Base-by-base conservation (phyloP, 306 rosid genomes). In the Neltuma alba region DNA sequence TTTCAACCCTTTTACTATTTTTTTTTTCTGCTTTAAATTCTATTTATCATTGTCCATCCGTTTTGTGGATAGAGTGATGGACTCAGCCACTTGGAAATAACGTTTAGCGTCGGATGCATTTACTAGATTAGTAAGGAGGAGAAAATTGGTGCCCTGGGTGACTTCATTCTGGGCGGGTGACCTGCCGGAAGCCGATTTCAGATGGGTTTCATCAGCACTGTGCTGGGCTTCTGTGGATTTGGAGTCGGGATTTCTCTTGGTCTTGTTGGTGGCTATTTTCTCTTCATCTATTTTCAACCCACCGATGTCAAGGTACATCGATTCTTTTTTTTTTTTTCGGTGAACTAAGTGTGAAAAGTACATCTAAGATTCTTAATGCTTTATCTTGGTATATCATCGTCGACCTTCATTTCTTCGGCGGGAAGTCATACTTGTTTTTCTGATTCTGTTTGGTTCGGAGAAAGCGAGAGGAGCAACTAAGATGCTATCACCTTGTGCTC, bases 221-320 rank as follows among this genome's bases (percentile, higher is more conserved):
- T 94, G 45, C 81, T 91, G 52, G 92, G 97, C 0, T 45, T 92
- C 66, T 92, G 77, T 72, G 98, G 98, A 80, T 94, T 94, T 63
- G 97, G 97, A 85, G 18, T 92, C 65, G 98, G 97, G 36, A 91
- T 91, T 79, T 80, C 89, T 30, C 63, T 91, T 60, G 98, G 98
- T 30, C 88, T 94, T 44, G 85, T 88, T n/a, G 85, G 57, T 66
- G 98, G 98, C 2, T 94, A 94, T 85, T 88, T 85, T 72, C 88
- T 94, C 80, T 94, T 94, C 88, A 89, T 94, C 70, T 88, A 85
- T 47, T 28, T 78, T 73, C 93, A 92, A 76, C 87, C 97, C 48
- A 44, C 23, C 33, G 79, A 88, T 79, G 95, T 94, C n/a, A 44
- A 87, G 97, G 98, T 92, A 69, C n/a, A n/a, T n/a, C n/a, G n/a